Conservation (phyloP, 2,329 filamentous ascomycete genomes). For the Aspergillus unguis region DNA sequence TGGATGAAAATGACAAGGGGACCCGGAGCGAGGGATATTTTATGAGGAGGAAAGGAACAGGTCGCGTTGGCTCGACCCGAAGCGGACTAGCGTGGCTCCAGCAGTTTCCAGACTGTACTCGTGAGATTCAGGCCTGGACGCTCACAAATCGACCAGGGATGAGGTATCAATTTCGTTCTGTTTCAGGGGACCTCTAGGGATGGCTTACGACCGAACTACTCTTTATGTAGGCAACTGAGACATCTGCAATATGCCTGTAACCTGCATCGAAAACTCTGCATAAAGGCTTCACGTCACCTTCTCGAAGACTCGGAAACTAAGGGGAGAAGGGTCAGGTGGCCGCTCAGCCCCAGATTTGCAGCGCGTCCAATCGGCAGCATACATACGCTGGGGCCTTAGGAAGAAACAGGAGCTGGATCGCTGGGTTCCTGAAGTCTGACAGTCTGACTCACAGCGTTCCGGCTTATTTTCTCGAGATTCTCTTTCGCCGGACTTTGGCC, state of each 20-base stretch:
- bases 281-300: background rate
- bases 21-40: slow-evolving; percentile 18
- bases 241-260: background rate
- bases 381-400: slow-evolving; percentile 14
- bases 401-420: slow-evolving; percentile 16
- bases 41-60: slow-evolving; percentile 14
- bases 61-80: slow-evolving; percentile 11
- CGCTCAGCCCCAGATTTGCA: slow-evolving; percentile 15
- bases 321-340: slow-evolving; percentile 16
- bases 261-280: background rate
- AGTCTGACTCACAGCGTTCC: slow-evolving; percentile 12
- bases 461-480: slow-evolving; percentile 13
- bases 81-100: slow-evolving; percentile 19
- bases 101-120: slow-evolving; percentile 2
- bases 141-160: background rate
- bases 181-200: background rate
- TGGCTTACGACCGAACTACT: background rate
- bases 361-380: slow-evolving; percentile 16
- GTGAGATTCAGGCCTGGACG: too few relatives aligned
- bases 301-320: slow-evolving; percentile 8
- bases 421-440: slow-evolving; percentile 10
- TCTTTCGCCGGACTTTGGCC: slow-evolving; percentile 12
- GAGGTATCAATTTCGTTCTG: slow-evolving; percentile 1
- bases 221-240: background rate
- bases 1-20: slow-evolving; percentile 1